Evolutionary conservation across 2,329 filamentous ascomycete species (phyloP).

Genomic region (Septoria petroselini): DNA sequence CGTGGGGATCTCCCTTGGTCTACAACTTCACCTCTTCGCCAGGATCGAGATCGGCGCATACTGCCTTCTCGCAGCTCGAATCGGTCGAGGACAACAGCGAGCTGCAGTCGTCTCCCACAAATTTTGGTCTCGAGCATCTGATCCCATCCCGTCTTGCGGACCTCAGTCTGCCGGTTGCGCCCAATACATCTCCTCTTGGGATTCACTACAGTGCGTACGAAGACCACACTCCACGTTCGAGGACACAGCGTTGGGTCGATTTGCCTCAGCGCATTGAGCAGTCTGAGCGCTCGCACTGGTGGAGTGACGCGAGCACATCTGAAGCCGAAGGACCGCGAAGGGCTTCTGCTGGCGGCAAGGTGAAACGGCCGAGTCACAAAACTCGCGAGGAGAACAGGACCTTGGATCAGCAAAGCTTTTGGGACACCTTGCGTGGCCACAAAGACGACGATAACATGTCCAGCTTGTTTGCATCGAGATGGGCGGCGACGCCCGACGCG

Average conservation of each 20-base stretch:
- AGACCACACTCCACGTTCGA: constrained; percentile 33
- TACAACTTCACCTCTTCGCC: constrained; percentile 56
- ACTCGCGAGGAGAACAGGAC: constrained; percentile 47
- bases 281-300: constrained; percentile 62
- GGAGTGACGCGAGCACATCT: constrained; percentile 68
- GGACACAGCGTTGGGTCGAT: constrained; percentile 36
- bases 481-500: constrained; percentile 32
- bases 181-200: constrained; percentile 18
- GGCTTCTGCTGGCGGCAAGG: constrained; percentile 8
- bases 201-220: constrained; percentile 21
- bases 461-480: constrained; percentile 34
- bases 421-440: constrained; percentile 43
- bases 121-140: constrained; percentile 39
- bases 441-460: constrained; percentile 37
- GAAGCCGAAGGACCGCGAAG: constrained; percentile 44
- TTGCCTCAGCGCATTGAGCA: constrained; percentile 30
- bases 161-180: constrained; percentile 20
- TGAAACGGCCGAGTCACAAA: constrained; percentile 36
- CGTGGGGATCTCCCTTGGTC: constrained; percentile 84
- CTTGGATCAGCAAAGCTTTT: constrained; percentile 51
- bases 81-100: constrained; percentile 32
- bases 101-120: constrained; percentile 31
- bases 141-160: constrained; percentile 34
- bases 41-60: constrained; percentile 33
- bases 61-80: constrained; percentile 34